Percentiles rank a stretch among this genome's conserved stretches.
Evolutionary conservation across 805 yeast species (phyloP).

Genomic region (Yamadazyma nakazawae): DNA sequence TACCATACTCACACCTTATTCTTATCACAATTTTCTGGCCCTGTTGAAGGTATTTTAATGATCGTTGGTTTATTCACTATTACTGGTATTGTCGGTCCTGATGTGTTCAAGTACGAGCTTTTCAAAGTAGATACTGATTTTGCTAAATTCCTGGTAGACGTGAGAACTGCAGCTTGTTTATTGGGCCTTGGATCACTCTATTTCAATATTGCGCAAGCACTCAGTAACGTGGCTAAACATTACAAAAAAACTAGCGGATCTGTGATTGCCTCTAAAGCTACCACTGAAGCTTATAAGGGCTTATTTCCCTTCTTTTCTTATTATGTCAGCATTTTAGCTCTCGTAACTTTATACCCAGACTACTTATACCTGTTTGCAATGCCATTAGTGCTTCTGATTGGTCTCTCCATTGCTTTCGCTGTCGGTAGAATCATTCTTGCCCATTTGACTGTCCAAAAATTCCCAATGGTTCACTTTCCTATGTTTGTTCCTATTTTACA

Average conservation of each 20-base stretch:
- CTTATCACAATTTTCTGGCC: slow-evolving; percentile 81
- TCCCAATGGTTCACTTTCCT: slow-evolving; percentile 73
- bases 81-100: slow-evolving; percentile 71
- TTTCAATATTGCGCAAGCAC: slow-evolving; percentile 68
- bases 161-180: slow-evolving; percentile 24
- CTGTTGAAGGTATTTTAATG: slow-evolving; percentile 88
- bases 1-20: slow-evolving; percentile 82
- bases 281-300: slow-evolving; percentile 47
- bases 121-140: slow-evolving; percentile 33
- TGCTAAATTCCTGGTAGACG: slow-evolving; percentile 23
- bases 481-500: slow-evolving; percentile 61
- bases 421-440: slow-evolving; percentile 92
- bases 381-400: slow-evolving; percentile 67
- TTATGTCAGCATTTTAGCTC: slow-evolving; percentile 45
- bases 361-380: slow-evolving; percentile 43
- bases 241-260: slow-evolving; percentile 32
- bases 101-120: slow-evolving; percentile 54
- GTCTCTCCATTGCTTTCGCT: slow-evolving; percentile 71
- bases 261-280: slow-evolving; percentile 25
- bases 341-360: slow-evolving; percentile 51
- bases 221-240: slow-evolving; percentile 52
- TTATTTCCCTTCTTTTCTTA: slow-evolving; percentile 66
- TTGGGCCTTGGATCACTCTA: slow-evolving; percentile 53
- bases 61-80: slow-evolving; percentile 50
- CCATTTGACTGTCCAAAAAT: slow-evolving; percentile 75